Evolutionary conservation across 164 flowering plant genomes (phyloP).

Genomic region (Vitis rupestris): DNA sequence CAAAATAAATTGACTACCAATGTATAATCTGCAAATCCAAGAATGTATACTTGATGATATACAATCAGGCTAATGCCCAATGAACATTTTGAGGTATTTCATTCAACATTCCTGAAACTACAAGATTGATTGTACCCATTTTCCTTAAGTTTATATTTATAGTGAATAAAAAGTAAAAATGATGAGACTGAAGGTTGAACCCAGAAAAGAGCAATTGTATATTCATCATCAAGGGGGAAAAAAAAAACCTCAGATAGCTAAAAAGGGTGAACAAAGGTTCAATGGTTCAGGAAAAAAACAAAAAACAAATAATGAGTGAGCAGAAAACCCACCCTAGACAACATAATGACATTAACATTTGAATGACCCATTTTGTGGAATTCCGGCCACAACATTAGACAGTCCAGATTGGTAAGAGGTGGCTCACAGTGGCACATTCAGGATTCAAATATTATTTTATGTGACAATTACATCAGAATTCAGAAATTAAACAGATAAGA

Average conservation of each 20-base stretch:
- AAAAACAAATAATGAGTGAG: too few species aligned
- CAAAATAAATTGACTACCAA: neutral
- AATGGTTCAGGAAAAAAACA: too few species aligned
- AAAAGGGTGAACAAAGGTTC: too few species aligned
- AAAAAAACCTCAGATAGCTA: too few species aligned
- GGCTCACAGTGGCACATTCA: neutral
- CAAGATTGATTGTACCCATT: neutral
- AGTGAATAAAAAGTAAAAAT: too few species aligned
- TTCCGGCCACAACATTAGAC: neutral
- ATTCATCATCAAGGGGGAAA: too few species aligned
- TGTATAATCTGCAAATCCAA: neutral
- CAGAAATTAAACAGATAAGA: neutral
- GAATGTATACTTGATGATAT: neutral
- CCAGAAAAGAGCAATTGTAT: too few species aligned
- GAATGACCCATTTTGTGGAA: neutral
- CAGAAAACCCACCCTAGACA: neutral
- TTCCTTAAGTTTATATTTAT: too few species aligned
- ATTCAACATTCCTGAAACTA: neutral
- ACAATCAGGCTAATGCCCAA: neutral
- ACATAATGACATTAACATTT: neutral
- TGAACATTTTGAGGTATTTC: neutral
- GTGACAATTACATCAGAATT: neutral
- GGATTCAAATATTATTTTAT: neutral
- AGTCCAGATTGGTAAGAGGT: neutral
- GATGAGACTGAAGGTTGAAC: too few species aligned